Conservation (phyloP, 179 eudicot genomes). For the Silene coronaria region DNA sequence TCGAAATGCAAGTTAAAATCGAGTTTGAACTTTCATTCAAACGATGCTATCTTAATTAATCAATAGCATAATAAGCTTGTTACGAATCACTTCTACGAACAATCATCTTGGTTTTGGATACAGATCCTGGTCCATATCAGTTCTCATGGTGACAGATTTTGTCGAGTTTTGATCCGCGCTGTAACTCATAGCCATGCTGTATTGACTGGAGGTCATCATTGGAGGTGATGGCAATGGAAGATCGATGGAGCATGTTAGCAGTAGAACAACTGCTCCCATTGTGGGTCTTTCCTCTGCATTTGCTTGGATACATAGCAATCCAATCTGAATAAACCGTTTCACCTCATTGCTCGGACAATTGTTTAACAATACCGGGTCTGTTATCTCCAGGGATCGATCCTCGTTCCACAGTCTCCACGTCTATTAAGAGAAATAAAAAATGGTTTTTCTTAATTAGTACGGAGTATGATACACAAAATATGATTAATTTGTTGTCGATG, state of each 20-base stretch:
- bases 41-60: too few relatives aligned
- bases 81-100: background rate
- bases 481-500: too few relatives aligned
- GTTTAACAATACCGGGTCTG: background rate
- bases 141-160: background rate
- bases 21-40: too few relatives aligned
- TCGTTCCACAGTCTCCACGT: background rate
- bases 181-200: background rate
- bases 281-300: background rate
- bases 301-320: background rate
- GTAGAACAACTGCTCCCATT: background rate
- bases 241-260: background rate
- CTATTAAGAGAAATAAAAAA: background rate
- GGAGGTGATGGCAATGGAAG: background rate
- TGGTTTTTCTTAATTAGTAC: too few relatives aligned
- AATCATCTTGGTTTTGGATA: background rate
- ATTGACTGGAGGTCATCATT: background rate
- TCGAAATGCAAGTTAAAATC: too few relatives aligned
- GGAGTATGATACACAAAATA: too few relatives aligned
- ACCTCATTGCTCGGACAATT: background rate
- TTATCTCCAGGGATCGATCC: background rate
- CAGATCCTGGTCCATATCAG: background rate
- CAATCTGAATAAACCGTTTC: background rate
- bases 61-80: too few relatives aligned
- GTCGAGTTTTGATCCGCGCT: background rate